Evolutionary conservation across 208 protist species (phyloP).

Genomic region (Kentomonas sorsogonicus): DNA sequence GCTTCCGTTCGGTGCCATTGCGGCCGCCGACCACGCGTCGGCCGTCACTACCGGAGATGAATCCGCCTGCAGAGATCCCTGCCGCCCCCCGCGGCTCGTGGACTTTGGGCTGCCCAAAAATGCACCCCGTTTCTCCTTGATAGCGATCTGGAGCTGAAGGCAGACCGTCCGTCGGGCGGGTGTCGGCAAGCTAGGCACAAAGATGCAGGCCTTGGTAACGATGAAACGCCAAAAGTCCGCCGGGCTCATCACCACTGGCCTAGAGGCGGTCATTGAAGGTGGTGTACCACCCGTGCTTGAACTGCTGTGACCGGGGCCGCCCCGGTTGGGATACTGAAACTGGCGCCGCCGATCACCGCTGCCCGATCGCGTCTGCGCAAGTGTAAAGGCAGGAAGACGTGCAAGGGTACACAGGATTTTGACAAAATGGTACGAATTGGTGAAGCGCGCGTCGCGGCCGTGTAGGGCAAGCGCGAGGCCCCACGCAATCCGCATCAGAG

Average conservation of each 20-base stretch:
- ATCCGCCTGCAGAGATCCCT: background rate
- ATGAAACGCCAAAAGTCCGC: conserved; percentile 72
- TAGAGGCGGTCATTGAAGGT: background rate
- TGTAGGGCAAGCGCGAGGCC: conserved; percentile 41
- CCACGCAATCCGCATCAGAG: conserved; percentile 39
- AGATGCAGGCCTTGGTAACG: conserved; percentile 72
- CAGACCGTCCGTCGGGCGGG: conserved; percentile 42
- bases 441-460: conserved; percentile 42
- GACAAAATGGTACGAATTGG: conserved; percentile 73
- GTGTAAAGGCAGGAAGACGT: conserved; percentile 38
- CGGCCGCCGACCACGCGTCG: background rate
- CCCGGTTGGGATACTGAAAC: background rate
- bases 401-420: conserved; percentile 59
- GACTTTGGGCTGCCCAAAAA: conserved; percentile 8
- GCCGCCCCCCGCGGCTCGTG: background rate
- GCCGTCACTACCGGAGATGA: too few relatives aligned
- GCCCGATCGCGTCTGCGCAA: conserved; percentile 9
- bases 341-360: background rate
- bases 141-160: conserved; percentile 29
- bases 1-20: background rate
- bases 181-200: conserved; percentile 46
- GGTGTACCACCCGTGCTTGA: background rate
- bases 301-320: background rate
- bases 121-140: conserved; percentile 32
- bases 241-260: conserved; percentile 14